Evolutionary conservation across 352 stramenopile genomes (phyloP).

Genomic region (Pythium brachiatum): DNA sequence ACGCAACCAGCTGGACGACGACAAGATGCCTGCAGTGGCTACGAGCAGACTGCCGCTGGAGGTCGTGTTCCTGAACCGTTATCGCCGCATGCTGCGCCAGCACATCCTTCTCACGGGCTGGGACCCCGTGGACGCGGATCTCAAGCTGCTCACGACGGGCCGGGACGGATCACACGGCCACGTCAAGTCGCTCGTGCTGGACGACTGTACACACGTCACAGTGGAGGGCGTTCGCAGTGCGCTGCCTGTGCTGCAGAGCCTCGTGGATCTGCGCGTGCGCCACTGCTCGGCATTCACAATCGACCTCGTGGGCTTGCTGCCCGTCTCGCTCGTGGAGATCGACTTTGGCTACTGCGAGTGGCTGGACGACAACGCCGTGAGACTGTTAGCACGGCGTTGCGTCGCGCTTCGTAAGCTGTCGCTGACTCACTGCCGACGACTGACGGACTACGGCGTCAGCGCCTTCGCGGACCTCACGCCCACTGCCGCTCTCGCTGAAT

Average conservation of each 20-base stretch:
- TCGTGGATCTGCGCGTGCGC: constrained; percentile 18
- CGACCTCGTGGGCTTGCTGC: constrained; percentile 19
- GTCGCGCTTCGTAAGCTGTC: constrained; percentile 30
- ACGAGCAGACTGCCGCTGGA: constrained; percentile 31
- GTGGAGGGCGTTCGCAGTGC: constrained; percentile 10
- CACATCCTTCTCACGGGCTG: constrained; percentile 60
- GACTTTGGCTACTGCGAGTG: constrained; percentile 67
- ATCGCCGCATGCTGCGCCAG: constrained; percentile 30
- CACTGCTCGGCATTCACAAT: constrained; percentile 23
- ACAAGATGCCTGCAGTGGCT: neutral
- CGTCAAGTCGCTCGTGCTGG: constrained; percentile 24
- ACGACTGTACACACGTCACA: constrained; percentile 29
- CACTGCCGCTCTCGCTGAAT: constrained; percentile 27
- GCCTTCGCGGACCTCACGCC: constrained; percentile 43
- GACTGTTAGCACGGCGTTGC: constrained; percentile 40
- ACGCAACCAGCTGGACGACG: constrained; percentile 18
- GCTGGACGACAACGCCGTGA: constrained; percentile 54
- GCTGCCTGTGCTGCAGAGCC: constrained; percentile 11
- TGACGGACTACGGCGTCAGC: constrained; percentile 71
- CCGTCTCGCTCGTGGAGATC: constrained; percentile 35
- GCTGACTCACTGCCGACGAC: constrained; percentile 43
- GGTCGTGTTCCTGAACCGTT: constrained; percentile 35
- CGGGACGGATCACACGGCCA: constrained; percentile 20
- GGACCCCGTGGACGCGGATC: constrained; percentile 41
- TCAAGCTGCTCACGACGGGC: constrained; percentile 27